Percentiles rank a stretch among this genome's conserved stretches.
phyloP scores from a whole-genome alignment of 2,329 filamentous ascomycete species.

The Sclerotinia glacialis region DNA sequence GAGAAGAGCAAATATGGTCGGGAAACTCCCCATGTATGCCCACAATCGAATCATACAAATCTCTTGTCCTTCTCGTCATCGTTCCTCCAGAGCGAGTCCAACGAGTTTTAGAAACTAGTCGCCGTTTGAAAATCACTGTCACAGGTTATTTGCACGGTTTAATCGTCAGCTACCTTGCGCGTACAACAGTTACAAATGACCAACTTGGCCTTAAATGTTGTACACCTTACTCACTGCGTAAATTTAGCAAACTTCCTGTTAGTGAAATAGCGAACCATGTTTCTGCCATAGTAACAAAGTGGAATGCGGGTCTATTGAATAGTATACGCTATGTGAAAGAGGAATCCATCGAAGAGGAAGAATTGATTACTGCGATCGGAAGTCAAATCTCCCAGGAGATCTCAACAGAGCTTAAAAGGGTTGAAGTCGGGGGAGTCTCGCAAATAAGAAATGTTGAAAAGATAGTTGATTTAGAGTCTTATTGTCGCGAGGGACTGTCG shows the following conservation, averaged over 20 bases:
- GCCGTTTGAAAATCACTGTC: conserved; percentile 25
- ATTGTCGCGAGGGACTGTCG: not conserved
- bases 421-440: conserved; percentile 7
- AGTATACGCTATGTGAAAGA: conserved; percentile 13
- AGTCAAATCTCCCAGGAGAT: conserved; percentile 23
- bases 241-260: conserved; percentile 23
- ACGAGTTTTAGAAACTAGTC: conserved; percentile 18
- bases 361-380: conserved; percentile 22
- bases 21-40: conserved; percentile 10
- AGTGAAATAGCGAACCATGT: conserved; percentile 33
- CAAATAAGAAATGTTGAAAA: not conserved
- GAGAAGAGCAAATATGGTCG: conserved; percentile 3
- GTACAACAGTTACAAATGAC: conserved; percentile 9
- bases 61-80: conserved; percentile 9
- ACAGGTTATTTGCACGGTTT: conserved; percentile 32
- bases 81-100: conserved; percentile 17
- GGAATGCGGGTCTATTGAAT: conserved; percentile 7
- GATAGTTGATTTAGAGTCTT: not conserved
- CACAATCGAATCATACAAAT: conserved; percentile 10
- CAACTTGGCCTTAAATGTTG: conserved; percentile 9
- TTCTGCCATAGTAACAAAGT: conserved; percentile 23
- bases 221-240: conserved; percentile 32
- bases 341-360: conserved; percentile 17
- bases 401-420: conserved; percentile 17
- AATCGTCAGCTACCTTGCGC: conserved; percentile 26